A percentile compares a stretch with the other conserved stretches of the same genome.
Evolutionary conservation across 2,329 filamentous ascomycete species (phyloP).

Genomic region (Akanthomyces uredinophilus): DNA sequence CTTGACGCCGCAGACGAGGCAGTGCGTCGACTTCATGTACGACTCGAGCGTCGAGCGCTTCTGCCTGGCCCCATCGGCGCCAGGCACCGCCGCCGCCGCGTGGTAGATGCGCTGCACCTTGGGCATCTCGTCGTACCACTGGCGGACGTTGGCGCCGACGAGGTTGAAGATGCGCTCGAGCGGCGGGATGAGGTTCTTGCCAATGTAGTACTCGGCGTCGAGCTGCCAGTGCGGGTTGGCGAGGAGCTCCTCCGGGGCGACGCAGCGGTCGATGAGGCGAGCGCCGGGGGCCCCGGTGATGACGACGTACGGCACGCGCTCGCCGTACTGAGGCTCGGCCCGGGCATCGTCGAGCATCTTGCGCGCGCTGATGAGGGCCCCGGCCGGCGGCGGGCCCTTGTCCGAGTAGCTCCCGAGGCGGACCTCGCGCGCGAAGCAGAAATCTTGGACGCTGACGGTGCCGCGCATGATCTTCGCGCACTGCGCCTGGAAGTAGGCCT

Average conservation of each 20-base stretch:
- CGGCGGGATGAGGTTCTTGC: constrained; percentile 90
- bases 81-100: constrained; percentile 26
- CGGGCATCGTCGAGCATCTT: constrained; percentile 83
- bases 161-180: constrained; percentile 96
- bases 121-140: constrained; percentile 97
- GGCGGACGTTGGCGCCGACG: constrained; percentile 81
- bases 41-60: constrained; percentile 76
- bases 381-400: constrained; percentile 73
- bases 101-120: constrained; percentile 69
- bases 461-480: constrained; percentile 91
- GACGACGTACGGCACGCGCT: constrained; percentile 92
- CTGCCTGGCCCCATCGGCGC: constrained; percentile 20
- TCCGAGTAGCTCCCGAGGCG: constrained; percentile 79
- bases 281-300: constrained; percentile 82
- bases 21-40: constrained; percentile 81
- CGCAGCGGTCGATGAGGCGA: constrained; percentile 80
- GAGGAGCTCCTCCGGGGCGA: constrained; percentile 79
- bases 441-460: constrained; percentile 84
- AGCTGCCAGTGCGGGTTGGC: constrained; percentile 71
- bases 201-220: constrained; percentile 95
- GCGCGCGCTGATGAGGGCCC: constrained; percentile 80
- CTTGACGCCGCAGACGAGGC: constrained; percentile 67
- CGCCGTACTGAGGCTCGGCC: constrained; percentile 88
- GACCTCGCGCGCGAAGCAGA: constrained; percentile 92
- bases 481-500: constrained; percentile 82